These are phyloP conservation scores for Boletus tylopilopsis DNA, from an alignment of 768 basidiomycete genomes.

Conservation along the genomic window DNA sequence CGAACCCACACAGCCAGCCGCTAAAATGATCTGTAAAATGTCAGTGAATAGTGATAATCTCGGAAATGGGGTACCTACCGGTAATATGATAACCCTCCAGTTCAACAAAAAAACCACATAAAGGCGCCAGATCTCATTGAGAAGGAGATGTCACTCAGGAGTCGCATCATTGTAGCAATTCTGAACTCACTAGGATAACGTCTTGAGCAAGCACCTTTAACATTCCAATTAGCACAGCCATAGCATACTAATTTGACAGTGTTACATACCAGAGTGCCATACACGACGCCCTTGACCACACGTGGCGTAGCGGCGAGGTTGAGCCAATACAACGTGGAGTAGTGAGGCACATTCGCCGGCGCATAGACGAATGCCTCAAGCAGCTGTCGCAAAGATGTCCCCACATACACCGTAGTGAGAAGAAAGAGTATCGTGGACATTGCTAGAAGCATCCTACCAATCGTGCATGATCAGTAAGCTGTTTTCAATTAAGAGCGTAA, in stretches of 20 bases:
- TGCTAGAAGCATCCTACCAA: neutral
- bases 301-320: neutral
- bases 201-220: neutral
- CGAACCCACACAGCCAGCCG: neutral
- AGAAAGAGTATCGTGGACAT: neutral
- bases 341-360: neutral
- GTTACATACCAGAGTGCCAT: neutral
- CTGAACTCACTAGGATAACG: neutral
- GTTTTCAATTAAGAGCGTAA: no score
- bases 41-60: neutral
- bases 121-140: conserved; percentile 2
- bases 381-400: neutral
- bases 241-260: no score
- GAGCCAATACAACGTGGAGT: conserved; percentile 4
- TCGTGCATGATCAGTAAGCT: neutral
- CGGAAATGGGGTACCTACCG: neutral
- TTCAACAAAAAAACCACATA: neutral
- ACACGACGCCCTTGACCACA: neutral
- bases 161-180: neutral
- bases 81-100: conserved; percentile 2
- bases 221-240: neutral
- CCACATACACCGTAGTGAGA: neutral
- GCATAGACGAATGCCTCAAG: conserved; percentile 1
- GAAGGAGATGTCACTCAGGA: neutral
- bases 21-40: neutral